These are phyloP conservation scores for Ophiostoma ips DNA, from an alignment of 2,329 filamentous ascomycete species.

Conservation along the genomic window DNA sequence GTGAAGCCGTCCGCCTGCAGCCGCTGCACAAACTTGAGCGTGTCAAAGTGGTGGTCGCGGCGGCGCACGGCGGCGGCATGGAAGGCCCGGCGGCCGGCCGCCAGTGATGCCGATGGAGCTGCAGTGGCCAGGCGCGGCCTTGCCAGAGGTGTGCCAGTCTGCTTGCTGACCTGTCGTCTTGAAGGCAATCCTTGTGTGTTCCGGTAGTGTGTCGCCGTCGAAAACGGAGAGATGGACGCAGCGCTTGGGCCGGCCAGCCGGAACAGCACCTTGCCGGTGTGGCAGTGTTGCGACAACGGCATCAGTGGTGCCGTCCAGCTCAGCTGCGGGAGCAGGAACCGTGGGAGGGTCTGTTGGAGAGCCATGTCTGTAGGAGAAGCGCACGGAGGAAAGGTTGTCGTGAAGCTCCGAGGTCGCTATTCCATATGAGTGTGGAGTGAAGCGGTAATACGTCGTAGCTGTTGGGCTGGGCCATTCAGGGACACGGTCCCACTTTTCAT, in stretches of 20 bases:
- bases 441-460: not conserved
- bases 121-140: not conserved
- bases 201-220: too few relatives aligned
- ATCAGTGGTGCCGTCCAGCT: conserved; percentile 33
- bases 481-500: not conserved
- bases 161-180: too few relatives aligned
- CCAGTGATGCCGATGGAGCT: not conserved
- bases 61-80: conserved; percentile 47
- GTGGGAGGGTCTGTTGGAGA: conserved; percentile 30
- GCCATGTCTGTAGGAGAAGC: conserved; percentile 19
- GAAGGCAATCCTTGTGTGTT: too few relatives aligned
- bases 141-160: too few relatives aligned
- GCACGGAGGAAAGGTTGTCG: not conserved
- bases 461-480: too few relatives aligned
- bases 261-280: conserved; percentile 4
- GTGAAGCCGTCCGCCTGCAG: conserved; percentile 87
- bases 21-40: conserved; percentile 87
- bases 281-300: conserved; percentile 10
- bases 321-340: conserved; percentile 40
- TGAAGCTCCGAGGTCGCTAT: not conserved
- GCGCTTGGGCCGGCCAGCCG: too few relatives aligned
- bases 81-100: conserved; percentile 29
- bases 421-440: not conserved
- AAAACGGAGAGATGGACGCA: not conserved
- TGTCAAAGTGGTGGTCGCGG: conserved; percentile 94